A percentile compares a stretch with the other conserved stretches of the same genome.
phyloP scores from a whole-genome alignment of 2,329 filamentous ascomycete genomes.

The Phyllosticta citrichinensis region DNA sequence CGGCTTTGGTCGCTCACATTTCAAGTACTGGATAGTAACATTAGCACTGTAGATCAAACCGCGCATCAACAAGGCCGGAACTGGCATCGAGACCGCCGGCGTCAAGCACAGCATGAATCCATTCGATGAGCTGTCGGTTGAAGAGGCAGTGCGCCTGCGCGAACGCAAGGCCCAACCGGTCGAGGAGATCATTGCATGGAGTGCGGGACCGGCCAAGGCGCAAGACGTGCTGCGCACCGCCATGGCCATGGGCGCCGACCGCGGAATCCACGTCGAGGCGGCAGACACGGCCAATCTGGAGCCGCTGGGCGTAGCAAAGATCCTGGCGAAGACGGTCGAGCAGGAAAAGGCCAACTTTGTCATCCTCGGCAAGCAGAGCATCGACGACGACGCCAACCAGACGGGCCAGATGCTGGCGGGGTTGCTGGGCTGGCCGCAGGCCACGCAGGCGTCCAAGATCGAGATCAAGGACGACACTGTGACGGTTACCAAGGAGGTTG shows the following conservation, averaged over 20 bases:
- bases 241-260: slow-evolving; percentile 98
- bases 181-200: slow-evolving; percentile 83
- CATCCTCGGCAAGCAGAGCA: slow-evolving; percentile 93
- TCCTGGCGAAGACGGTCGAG: slow-evolving; percentile 69
- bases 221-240: slow-evolving; percentile 86
- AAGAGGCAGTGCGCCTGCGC: slow-evolving; percentile 90
- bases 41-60: slow-evolving; percentile 51
- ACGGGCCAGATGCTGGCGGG: slow-evolving; percentile 98
- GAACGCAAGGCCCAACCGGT: slow-evolving; percentile 68
- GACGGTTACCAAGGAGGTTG: slow-evolving; percentile 81
- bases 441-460: slow-evolving; percentile 83
- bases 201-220: slow-evolving; percentile 78
- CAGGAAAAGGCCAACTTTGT: slow-evolving; percentile 85
- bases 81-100: slow-evolving; percentile 80
- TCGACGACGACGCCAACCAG: slow-evolving; percentile 92
- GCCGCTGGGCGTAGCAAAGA: slow-evolving; percentile 83
- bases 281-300: slow-evolving; percentile 56
- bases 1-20: neutral
- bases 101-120: slow-evolving; percentile 99
- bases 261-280: slow-evolving; percentile 65
- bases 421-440: slow-evolving; percentile 84
- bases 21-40: neutral
- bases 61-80: slow-evolving; percentile 61
- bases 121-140: slow-evolving; percentile 95
- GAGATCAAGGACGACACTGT: slow-evolving; percentile 60